Percentiles rank a stretch among this genome's conserved stretches.
Evolutionary conservation across 495 filamentous ascomycete genomes (phyloP).

Genomic region (Acidomyces sp.): DNA sequence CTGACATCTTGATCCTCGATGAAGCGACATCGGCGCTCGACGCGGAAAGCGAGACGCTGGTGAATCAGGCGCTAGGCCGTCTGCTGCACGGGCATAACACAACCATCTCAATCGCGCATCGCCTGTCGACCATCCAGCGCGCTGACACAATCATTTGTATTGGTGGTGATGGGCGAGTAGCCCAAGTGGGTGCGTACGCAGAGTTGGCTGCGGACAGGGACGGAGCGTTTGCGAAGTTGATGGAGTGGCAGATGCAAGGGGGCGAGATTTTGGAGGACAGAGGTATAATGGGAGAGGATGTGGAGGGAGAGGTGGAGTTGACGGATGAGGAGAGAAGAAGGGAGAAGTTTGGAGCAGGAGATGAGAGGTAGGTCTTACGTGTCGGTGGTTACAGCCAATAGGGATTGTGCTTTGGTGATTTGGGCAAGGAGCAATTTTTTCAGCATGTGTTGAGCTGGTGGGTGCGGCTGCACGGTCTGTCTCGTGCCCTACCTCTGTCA

Average conservation of each 20-base stretch:
- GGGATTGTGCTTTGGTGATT: too few species aligned
- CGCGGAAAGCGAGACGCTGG: constrained; percentile 92
- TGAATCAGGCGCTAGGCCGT: constrained; percentile 72
- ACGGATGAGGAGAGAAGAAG: constrained; percentile 32
- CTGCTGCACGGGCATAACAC: constrained; percentile 78
- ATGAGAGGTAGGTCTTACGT: too few species aligned
- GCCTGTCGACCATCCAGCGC: constrained; percentile 89
- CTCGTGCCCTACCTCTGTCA: too few species aligned
- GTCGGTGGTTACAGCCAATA: too few species aligned
- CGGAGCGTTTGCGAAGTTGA: constrained; percentile 82
- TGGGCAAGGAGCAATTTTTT: too few species aligned
- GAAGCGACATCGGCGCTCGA: constrained; percentile 70
- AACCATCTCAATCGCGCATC: constrained; percentile 92
- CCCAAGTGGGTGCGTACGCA: constrained; percentile 74
- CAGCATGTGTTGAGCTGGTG: too few species aligned
- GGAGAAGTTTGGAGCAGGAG: constrained; percentile 14
- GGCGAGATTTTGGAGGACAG: constrained; percentile 37
- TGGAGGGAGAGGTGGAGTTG: constrained; percentile 11
- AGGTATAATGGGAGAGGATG: constrained; percentile 4
- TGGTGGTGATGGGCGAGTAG: constrained; percentile 67
- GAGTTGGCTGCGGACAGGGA: constrained; percentile 55
- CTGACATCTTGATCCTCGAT: constrained; percentile 91
- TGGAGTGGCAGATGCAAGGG: constrained; percentile 88
- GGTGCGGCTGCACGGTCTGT: too few species aligned
- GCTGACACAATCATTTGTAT: constrained; percentile 87